A percentile compares a stretch with the other conserved stretches of the same genome.
phyloP scores from a whole-genome alignment of 2,329 filamentous ascomycete species.

The Hypoxylon sp. region DNA sequence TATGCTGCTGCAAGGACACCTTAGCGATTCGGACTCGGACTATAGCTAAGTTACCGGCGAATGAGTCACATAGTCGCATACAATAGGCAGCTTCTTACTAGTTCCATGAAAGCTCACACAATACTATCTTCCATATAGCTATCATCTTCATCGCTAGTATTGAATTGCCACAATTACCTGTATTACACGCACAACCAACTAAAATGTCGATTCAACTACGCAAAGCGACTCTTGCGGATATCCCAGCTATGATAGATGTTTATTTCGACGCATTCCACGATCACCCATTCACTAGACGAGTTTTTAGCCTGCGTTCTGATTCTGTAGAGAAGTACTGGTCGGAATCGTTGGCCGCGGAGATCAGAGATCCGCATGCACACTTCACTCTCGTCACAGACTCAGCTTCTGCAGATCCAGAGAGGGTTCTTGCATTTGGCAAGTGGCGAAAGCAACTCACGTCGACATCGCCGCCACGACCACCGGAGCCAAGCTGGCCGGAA shows the following conservation, averaged over 20 bases:
- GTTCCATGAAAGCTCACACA: not conserved
- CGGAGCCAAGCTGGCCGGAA: constrained; percentile 57
- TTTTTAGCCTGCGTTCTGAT: constrained; percentile 27
- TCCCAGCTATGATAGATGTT: constrained; percentile 36
- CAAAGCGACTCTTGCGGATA: constrained; percentile 37
- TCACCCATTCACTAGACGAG: constrained; percentile 32
- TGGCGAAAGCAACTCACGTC: constrained; percentile 59
- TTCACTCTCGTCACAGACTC: constrained; percentile 34
- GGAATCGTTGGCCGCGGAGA: constrained; percentile 12
- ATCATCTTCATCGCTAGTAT: not conserved
- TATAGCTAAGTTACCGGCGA: not conserved
- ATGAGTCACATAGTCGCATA: constrained; percentile 10
- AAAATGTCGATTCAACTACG: constrained; percentile 41
- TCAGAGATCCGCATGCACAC: constrained; percentile 33
- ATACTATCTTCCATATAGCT: not conserved
- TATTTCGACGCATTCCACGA: constrained; percentile 45
- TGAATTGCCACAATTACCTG: not conserved
- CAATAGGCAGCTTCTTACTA: not conserved
- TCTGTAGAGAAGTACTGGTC: constrained; percentile 27
- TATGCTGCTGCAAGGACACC: not conserved
- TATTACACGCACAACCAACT: not conserved
- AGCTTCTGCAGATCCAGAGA: constrained; percentile 27
- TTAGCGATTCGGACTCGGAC: constrained; percentile 5
- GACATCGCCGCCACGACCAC: constrained; percentile 37
- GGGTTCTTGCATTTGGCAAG: constrained; percentile 63